These are phyloP conservation scores for Argentina anserina DNA, from an alignment of 306 rosid species.

Conservation along the genomic window DNA sequence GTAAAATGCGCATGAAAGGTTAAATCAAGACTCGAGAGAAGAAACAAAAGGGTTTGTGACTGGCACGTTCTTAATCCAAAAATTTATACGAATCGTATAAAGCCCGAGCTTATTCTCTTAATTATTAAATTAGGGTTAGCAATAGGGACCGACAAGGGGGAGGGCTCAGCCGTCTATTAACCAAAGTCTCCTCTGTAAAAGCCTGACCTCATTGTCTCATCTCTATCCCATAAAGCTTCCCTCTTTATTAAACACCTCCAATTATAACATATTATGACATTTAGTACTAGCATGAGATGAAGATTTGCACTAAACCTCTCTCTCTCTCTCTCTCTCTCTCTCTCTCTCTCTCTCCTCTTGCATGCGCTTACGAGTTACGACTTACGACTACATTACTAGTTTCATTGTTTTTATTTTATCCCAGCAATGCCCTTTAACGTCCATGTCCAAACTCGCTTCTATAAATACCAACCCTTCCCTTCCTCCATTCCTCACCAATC, in stretches of 20 bases:
- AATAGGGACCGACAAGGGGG: conserved; percentile 55
- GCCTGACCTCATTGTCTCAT: conserved; percentile 50
- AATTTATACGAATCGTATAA: neutral
- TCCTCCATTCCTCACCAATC: conserved; percentile 20
- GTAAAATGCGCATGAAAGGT: conserved; percentile 24
- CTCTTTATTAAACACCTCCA: neutral
- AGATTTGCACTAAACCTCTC: neutral
- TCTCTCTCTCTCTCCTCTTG: conserved; percentile 28
- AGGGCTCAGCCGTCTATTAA: conserved; percentile 55
- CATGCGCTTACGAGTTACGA: conserved; percentile 34
- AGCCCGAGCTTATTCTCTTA: neutral
- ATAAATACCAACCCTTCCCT: conserved; percentile 48
- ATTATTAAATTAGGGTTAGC: conserved; percentile 13
- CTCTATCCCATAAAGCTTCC: neutral
- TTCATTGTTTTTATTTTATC: conserved; percentile 21
- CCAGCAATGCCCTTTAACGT: conserved; percentile 20
- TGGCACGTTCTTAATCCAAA: conserved; percentile 24
- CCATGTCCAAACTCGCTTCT: conserved; percentile 26
- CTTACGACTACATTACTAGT: conserved; percentile 35
- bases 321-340: neutral
- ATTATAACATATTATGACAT: neutral
- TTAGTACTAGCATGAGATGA: neutral
- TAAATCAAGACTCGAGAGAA: conserved; percentile 19
- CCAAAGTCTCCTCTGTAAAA: conserved; percentile 49
- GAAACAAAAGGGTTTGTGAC: conserved; percentile 41